These are phyloP conservation scores for Talaromyces sp. DNA, from an alignment of 2,329 filamentous ascomycete species.

Conservation along the genomic window DNA sequence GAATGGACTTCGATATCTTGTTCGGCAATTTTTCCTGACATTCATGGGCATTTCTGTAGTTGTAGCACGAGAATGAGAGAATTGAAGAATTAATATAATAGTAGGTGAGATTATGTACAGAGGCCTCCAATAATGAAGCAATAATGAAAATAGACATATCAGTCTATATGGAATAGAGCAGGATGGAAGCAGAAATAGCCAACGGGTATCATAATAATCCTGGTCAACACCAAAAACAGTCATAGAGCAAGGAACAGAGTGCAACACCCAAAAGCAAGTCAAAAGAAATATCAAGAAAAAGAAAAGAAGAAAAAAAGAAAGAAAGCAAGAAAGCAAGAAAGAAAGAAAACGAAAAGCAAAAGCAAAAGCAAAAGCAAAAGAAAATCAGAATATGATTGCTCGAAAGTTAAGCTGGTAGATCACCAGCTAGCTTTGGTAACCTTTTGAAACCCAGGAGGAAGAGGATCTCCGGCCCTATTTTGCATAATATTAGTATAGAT, in stretches of 20 bases:
- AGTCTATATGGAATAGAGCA: too few species aligned
- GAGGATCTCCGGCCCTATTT: neutral
- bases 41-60: neutral
- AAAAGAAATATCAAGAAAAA: too few species aligned
- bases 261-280: too few species aligned
- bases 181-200: too few species aligned
- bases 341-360: neutral
- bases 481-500: neutral
- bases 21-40: neutral
- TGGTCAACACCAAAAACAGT: neutral
- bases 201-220: too few species aligned
- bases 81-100: neutral
- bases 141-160: too few species aligned
- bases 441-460: neutral
- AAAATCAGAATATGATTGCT: neutral
- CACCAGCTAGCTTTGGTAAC: neutral
- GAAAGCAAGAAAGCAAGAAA: neutral
- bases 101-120: too few species aligned
- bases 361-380: neutral
- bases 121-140: too few species aligned
- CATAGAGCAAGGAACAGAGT: too few species aligned
- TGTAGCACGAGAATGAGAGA: neutral
- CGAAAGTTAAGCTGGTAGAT: neutral
- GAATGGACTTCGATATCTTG: conserved; percentile 27
- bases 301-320: neutral